Percentiles rank a stretch among this genome's conserved stretches.
Evolutionary conservation across 2,329 filamentous ascomycete genomes (phyloP).

Genomic region (Ophiostoma ips): DNA sequence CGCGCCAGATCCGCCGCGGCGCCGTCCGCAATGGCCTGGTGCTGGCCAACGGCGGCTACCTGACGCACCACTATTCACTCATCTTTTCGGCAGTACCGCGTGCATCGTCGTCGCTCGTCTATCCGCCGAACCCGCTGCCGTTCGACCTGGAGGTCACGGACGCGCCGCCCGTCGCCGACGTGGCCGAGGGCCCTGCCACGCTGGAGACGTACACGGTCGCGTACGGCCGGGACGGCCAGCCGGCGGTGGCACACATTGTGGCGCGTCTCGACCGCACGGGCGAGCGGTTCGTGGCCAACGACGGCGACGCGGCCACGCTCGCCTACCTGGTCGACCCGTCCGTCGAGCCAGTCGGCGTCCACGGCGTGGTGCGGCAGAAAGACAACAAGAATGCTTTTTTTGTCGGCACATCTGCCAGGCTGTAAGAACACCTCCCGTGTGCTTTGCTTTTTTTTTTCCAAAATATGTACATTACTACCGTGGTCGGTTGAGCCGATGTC

Average conservation of each 20-base stretch:
- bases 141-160: not conserved
- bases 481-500: too few relatives aligned
- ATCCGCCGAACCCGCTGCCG: slow-evolving; percentile 6
- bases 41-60: slow-evolving; percentile 7
- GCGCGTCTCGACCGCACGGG: not conserved
- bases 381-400: slow-evolving; percentile 8
- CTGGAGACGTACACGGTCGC: slow-evolving; percentile 7
- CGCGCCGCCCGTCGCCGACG: not conserved
- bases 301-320: slow-evolving; percentile 4
- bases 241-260: slow-evolving; percentile 1
- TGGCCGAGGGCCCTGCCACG: not conserved
- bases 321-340: not conserved
- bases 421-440: too few relatives aligned
- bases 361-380: not conserved
- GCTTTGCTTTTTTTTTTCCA: too few relatives aligned
- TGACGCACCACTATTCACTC: slow-evolving; percentile 8
- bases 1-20: slow-evolving; percentile 1
- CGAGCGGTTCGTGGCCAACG: slow-evolving; percentile 5
- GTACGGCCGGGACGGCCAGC: slow-evolving; percentile 1
- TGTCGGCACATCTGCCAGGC: not conserved
- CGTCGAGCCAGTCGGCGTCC: slow-evolving; percentile 3
- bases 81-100: slow-evolving; percentile 1
- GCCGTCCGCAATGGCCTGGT: slow-evolving; percentile 4
- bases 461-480: not conserved
- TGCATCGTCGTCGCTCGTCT: not conserved